A percentile compares a stretch with the other conserved stretches of the same genome.
Evolutionary conservation across 2,329 filamentous ascomycete genomes (phyloP).

Genomic region (Penicillium sp.): DNA sequence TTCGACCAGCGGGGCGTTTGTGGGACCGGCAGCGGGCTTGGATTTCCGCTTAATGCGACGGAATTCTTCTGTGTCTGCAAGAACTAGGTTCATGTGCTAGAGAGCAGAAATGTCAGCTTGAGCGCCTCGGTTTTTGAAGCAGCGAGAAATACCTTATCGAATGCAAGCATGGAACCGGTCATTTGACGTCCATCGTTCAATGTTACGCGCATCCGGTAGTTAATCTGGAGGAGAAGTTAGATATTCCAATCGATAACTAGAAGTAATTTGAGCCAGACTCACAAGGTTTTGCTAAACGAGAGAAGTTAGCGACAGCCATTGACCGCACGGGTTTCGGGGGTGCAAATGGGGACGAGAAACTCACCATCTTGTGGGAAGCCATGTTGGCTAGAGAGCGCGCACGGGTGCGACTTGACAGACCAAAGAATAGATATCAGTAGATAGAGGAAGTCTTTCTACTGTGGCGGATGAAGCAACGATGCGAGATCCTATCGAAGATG

Average conservation of each 20-base stretch:
- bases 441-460: conserved; percentile 24
- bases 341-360: conserved; percentile 41
- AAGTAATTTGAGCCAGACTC: conserved; percentile 35
- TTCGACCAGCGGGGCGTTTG: conserved; percentile 68
- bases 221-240: conserved; percentile 71
- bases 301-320: conserved; percentile 53
- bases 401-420: conserved; percentile 46
- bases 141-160: conserved; percentile 74
- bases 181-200: conserved; percentile 94
- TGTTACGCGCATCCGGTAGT: conserved; percentile 98
- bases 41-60: conserved; percentile 83
- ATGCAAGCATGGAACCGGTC: conserved; percentile 96
- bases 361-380: conserved; percentile 93
- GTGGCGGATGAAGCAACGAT: conserved; percentile 14
- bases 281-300: conserved; percentile 61
- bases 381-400: conserved; percentile 43
- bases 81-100: conserved; percentile 98
- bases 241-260: background rate
- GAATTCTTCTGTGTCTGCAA: conserved; percentile 98
- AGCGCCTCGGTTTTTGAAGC: conserved; percentile 11
- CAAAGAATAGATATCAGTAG: conserved; percentile 30
- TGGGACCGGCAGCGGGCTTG: conserved; percentile 61
- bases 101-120: conserved; percentile 5
- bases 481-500: conserved; percentile 16
- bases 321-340: conserved; percentile 14